Base-by-base conservation (phyloP, 2,329 filamentous ascomycete genomes). In the Phaeosphaeria sp. region DNA sequence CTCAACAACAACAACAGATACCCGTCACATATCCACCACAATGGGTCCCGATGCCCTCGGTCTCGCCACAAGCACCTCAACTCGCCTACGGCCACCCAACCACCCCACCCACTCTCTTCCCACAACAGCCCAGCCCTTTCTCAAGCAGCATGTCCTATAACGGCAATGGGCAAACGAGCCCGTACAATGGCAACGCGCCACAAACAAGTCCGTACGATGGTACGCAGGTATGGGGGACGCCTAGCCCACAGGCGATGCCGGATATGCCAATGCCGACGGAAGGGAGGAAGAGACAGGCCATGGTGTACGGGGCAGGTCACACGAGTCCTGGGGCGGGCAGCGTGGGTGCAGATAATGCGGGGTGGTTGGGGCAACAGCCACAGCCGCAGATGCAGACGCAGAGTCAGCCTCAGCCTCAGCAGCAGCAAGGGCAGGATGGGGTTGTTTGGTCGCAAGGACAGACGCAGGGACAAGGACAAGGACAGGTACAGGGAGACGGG, bases 221-320 rank as follows among this genome's bases (percentile, higher is more conserved):
- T 11, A 64, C 60, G 23, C 62, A 66, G 27, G 59, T 62, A 10
- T 70, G 65, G 63, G 52, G 63, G 18, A 70, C 72, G 2, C 69
- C 72, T 3, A 63, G 65, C 3, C 70, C 72, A 2, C 72, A 73
- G 51, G 63, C 69, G 0, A 48, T 74, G 27, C 68, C 71, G 0
- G 72, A 73, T 22, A 66, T 76, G 60, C 74, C 74, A 11, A 67
- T 64, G 52, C 74, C 73, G 1, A 73, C 64, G 1, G 74, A 67
- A 3, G 74, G 74, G 0, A 62, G 71, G 13, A 69, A 67, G 43
- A 62, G 74, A 15, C 67, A 73, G 47, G 74, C 74, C 0, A 27
- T 74, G 50, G 54, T 76, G 0, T 75, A 71, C 49, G 73, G 72
- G 0, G 64, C 71, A 0, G 72, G 69, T 1, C 59, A 55, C 7